Base-by-base conservation (phyloP, 1,284 basidiomycete species). In the Malassezia dermatis region DNA sequence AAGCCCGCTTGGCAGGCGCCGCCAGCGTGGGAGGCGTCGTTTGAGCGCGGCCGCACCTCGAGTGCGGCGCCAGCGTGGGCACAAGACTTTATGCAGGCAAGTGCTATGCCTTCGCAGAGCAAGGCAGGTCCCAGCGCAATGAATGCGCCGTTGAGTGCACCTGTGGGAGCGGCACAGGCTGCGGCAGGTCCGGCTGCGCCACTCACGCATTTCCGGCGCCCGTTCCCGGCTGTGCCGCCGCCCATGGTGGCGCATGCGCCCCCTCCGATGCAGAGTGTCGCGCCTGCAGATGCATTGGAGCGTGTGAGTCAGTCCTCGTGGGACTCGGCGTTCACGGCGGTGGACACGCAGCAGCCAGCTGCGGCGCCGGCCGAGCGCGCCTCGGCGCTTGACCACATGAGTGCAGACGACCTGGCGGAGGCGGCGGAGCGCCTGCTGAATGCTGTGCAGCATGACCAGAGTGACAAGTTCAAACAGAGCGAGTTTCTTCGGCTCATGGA, bases 401-500 rank as follows among this genome's bases (percentile, higher is more conserved):
- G 63, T 43, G 61, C 60, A 13, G 76, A 77, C 45, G 66, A 69
- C 19, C 67, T 77, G 34, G 75, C 76, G 1, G 61, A 65, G 35
- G 76, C 76, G 2, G 76, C 76, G 10, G 75, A 73, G 19, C 60
- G 65, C 21, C 65, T 78, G 1, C 66, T 77, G 44, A 59, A 69
- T 4, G 69, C 73, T 8, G 72, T 78, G 11, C 64, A 68, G 53
- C 80, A 84, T 27, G 79, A 82, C 27, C 61, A 66, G 61, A 90
- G 88, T 69, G 82, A 84, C 40, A 95, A 95, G 75, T 89, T 96
- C 72, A 81, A 84, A 71, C 82, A 90, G 48, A 91, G 88, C 75
- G 80, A 83, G 60, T 96, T 96, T 73, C 80, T 95, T 78, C 80
- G 81, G 17, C 80, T 96, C 26, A 90, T 95, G 85, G 82, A 82